Evolutionary conservation across 2,329 filamentous ascomycete genomes (phyloP).

Genomic region (Colletotrichum sp.): DNA sequence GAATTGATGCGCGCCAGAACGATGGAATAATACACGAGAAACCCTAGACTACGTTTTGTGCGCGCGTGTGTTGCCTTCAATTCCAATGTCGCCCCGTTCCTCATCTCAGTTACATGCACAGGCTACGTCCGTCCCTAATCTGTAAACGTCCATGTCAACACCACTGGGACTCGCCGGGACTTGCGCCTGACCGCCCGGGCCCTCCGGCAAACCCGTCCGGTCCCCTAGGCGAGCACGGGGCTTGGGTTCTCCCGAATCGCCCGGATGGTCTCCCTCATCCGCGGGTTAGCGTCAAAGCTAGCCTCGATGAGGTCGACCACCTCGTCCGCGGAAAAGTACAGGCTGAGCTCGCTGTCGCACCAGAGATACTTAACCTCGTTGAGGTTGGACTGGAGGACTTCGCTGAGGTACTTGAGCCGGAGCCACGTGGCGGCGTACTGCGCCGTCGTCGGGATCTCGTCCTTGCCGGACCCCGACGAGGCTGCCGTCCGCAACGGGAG

Average conservation of each 20-base stretch:
- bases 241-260: slow-evolving; percentile 60
- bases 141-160: neutral
- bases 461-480: slow-evolving; percentile 18
- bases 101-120: neutral
- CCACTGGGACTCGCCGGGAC: neutral
- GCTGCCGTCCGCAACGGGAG: slow-evolving; percentile 45
- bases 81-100: neutral
- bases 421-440: slow-evolving; percentile 69
- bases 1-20: neutral
- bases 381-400: slow-evolving; percentile 70
- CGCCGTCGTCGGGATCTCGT: slow-evolving; percentile 58
- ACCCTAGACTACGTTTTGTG: neutral
- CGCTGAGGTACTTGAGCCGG: slow-evolving; percentile 66
- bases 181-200: slow-evolving; percentile 4
- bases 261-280: slow-evolving; percentile 61
- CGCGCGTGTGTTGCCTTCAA: neutral
- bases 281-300: slow-evolving; percentile 68
- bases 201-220: slow-evolving; percentile 10
- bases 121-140: neutral
- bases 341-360: slow-evolving; percentile 68
- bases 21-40: neutral
- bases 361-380: slow-evolving; percentile 68
- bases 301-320: slow-evolving; percentile 66
- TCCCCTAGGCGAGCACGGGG: slow-evolving; percentile 33
- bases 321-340: slow-evolving; percentile 66